Evolutionary conservation across 2,329 filamentous ascomycete genomes (phyloP).

Genomic region (Aspergillus thermomutatus): DNA sequence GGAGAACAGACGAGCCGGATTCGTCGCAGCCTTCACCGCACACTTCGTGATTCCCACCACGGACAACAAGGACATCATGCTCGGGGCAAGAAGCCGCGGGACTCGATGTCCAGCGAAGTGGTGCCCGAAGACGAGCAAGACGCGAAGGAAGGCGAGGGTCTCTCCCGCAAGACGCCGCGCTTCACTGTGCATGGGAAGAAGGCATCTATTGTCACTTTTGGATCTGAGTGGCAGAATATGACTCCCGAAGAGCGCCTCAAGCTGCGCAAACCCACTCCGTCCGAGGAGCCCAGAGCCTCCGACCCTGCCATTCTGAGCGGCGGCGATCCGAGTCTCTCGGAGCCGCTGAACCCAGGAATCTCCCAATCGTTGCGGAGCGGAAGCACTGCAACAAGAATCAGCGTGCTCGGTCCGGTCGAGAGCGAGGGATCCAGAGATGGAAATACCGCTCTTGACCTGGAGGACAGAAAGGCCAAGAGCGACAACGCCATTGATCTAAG

Average conservation of each 20-base stretch:
- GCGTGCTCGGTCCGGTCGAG: conserved; percentile 33
- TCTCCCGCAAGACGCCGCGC: conserved; percentile 76
- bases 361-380: conserved; percentile 62
- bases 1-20: conserved; percentile 62
- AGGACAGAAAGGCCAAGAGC: conserved; percentile 6
- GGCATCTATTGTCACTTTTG: conserved; percentile 94
- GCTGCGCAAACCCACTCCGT: conserved; percentile 51
- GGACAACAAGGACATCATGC: conserved; percentile 57
- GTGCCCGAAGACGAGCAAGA: conserved; percentile 50
- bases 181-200: conserved; percentile 99
- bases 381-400: conserved; percentile 65
- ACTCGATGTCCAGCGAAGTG: conserved; percentile 61
- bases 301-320: conserved; percentile 29
- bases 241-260: conserved; percentile 69
- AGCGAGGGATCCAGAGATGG: conserved; percentile 21
- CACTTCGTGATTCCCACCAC: conserved; percentile 75
- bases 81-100: conserved; percentile 72
- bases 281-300: conserved; percentile 36
- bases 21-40: conserved; percentile 83
- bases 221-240: conserved; percentile 80
- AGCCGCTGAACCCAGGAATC: conserved; percentile 39
- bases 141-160: conserved; percentile 58
- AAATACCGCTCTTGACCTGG: conserved; percentile 13
- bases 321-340: conserved; percentile 26
- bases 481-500: conserved; percentile 5